Evolutionary conservation across 192 early-diverging fungal genomes (phyloP).

Genomic region (Coemansia sp.): DNA sequence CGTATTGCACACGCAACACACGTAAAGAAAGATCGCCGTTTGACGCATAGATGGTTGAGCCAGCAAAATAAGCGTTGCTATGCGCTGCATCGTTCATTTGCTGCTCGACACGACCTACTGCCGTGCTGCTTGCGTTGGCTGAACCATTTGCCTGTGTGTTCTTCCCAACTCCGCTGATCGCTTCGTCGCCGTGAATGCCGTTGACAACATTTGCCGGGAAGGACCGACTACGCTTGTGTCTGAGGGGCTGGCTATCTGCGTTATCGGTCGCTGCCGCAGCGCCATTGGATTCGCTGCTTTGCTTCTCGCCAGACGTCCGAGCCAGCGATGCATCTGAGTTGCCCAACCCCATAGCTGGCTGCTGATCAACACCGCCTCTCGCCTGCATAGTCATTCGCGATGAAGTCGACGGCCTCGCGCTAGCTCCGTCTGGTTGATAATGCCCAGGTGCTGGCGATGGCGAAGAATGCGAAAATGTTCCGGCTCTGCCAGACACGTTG

Average conservation of each 20-base stretch:
- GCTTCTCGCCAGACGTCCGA: background rate
- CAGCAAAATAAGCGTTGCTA: conserved; percentile 40
- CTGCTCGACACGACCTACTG: conserved; percentile 19
- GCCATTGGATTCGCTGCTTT: conserved; percentile 3
- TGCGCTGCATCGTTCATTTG: conserved; percentile 34
- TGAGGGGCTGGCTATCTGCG: conserved; percentile 9
- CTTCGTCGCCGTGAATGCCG: conserved; percentile 10
- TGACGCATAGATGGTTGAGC: conserved; percentile 40
- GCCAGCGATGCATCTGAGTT: background rate
- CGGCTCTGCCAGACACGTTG: conserved; percentile 30
- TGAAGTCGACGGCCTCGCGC: background rate
- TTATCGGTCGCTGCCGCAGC: background rate
- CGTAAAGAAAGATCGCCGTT: conserved; percentile 49
- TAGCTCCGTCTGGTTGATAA: background rate
- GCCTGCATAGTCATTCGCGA: conserved; percentile 15
- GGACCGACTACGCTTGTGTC: conserved; percentile 53
- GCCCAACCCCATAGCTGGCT: background rate
- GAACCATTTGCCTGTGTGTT: background rate
- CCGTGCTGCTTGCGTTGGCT: background rate
- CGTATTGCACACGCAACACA: conserved; percentile 48
- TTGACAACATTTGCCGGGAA: conserved; percentile 28
- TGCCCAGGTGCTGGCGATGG: background rate
- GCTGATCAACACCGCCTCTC: background rate
- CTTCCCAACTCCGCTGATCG: background rate
- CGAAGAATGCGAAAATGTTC: conserved; percentile 40